Percentiles rank a stretch among this genome's conserved stretches.
Conservation (phyloP, 768 basidiomycete genomes). For the Russula brevipes region DNA sequence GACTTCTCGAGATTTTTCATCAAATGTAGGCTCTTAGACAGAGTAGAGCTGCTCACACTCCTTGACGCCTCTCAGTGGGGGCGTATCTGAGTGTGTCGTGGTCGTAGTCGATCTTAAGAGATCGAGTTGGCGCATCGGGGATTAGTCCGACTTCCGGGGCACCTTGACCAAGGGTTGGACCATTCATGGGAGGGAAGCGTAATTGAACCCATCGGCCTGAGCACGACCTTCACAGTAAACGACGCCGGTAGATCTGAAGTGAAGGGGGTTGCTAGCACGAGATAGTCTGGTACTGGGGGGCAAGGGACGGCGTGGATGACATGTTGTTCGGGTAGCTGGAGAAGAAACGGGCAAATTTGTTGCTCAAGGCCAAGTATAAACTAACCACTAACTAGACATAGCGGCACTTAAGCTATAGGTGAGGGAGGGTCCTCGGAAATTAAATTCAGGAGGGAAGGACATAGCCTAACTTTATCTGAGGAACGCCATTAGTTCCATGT, state of each 20-base stretch:
- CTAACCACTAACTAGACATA: too few relatives aligned
- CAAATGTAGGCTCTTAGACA: neutral
- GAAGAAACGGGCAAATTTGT: too few relatives aligned
- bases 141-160: slow-evolving; percentile 86
- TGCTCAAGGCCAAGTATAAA: too few relatives aligned
- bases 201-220: slow-evolving; percentile 91
- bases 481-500: neutral
- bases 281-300: slow-evolving; percentile 20
- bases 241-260: slow-evolving; percentile 47
- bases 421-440: too few relatives aligned
- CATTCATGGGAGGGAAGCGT: slow-evolving; percentile 70
- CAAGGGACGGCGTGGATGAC: slow-evolving; percentile 17
- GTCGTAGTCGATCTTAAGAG: slow-evolving; percentile 58
- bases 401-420: too few relatives aligned
- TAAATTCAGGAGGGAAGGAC: too few relatives aligned
- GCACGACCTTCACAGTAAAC: slow-evolving; percentile 92
- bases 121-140: slow-evolving; percentile 66
- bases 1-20: slow-evolving; percentile 72
- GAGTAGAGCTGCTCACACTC: slow-evolving; percentile 37
- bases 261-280: slow-evolving; percentile 26
- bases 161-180: slow-evolving; percentile 86
- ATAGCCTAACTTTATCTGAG: neutral
- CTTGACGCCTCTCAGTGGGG: slow-evolving; percentile 84
- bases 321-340: slow-evolving; percentile 19
- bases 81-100: slow-evolving; percentile 82